Percentiles rank a stretch among this genome's conserved stretches.
Evolutionary conservation across 2,329 filamentous ascomycete genomes (phyloP).

Genomic region (Ophiostoma ulmi): DNA sequence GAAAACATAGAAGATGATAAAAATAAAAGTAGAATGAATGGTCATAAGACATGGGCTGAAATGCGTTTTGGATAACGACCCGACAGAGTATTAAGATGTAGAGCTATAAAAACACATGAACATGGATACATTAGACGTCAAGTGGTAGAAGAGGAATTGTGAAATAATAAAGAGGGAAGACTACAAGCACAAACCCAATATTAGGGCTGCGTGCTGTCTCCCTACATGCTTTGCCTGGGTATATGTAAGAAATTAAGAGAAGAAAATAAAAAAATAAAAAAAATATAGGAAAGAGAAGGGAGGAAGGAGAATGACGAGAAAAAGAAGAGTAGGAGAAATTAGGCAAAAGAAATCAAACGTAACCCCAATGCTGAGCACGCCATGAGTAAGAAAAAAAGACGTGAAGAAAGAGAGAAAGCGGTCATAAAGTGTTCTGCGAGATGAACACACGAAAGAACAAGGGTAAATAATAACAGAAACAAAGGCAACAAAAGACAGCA

Average conservation of each 20-base stretch:
- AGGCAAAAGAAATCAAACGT: background rate
- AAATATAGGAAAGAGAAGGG: background rate
- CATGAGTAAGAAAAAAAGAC: background rate
- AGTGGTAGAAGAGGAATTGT: background rate
- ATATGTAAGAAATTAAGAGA: constrained; percentile 13
- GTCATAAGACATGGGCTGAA: constrained; percentile 7
- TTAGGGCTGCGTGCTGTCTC: background rate
- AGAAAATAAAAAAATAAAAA: background rate
- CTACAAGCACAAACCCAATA: background rate
- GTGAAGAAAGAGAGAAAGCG: background rate
- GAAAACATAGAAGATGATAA: background rate
- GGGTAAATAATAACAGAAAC: background rate
- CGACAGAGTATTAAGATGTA: background rate
- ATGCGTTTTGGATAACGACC: background rate
- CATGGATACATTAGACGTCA: background rate
- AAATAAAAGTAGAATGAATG: background rate
- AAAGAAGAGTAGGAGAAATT: background rate
- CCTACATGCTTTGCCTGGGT: constrained; percentile 12
- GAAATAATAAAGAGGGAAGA: background rate
- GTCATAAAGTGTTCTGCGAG: background rate
- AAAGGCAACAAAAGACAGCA: background rate
- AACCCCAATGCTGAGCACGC: constrained; percentile 2
- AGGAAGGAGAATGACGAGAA: background rate
- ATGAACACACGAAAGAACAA: background rate
- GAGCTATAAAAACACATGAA: background rate